Conservation (phyloP, 805 yeast genomes). For the Peterozyma toletana region DNA sequence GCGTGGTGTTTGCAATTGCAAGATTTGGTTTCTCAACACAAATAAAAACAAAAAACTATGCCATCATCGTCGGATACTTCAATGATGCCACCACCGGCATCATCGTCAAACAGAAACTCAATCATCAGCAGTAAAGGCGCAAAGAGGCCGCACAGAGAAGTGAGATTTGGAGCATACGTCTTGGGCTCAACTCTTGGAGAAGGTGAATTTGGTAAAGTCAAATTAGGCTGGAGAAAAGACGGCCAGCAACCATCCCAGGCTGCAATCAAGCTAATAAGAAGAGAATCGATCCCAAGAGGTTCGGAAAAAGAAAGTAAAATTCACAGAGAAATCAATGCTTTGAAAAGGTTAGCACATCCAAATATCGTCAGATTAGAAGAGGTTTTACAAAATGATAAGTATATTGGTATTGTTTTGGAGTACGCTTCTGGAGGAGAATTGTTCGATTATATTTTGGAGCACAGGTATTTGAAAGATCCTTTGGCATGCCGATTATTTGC, state of each 20-base stretch:
- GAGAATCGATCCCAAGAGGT: conserved; percentile 83
- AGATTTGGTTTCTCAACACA: too few relatives aligned
- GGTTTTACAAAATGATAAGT: conserved; percentile 87
- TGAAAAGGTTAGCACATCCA: conserved; percentile 83
- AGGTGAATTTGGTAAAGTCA: conserved; percentile 98
- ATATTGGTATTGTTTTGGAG: conserved; percentile 93
- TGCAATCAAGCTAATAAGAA: conserved; percentile 85
- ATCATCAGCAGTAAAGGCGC: conserved; percentile 9
- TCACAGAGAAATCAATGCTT: conserved; percentile 87
- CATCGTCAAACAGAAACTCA: conserved; percentile 17
- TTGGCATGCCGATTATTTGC: conserved; percentile 85
- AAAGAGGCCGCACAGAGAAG: conserved; percentile 47
- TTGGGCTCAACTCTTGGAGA: conserved; percentile 94
- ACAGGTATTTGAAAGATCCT: conserved; percentile 80
- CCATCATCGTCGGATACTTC: not conserved
- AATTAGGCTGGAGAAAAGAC: conserved; percentile 90
- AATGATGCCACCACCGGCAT: conserved; percentile 1
- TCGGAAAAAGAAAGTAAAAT: conserved; percentile 84
- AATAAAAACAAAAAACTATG: not conserved
- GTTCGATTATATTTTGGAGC: conserved; percentile 84
- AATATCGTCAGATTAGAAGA: conserved; percentile 89
- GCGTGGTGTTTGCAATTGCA: too few relatives aligned
- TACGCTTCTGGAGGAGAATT: conserved; percentile 98
- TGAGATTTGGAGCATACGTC: conserved; percentile 83
- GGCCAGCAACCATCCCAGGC: conserved; percentile 76